A percentile compares a stretch with the other conserved stretches of the same genome.
Evolutionary conservation across 139 green algal genomes (phyloP).

Genomic region (Chlorella vulgaris): DNA sequence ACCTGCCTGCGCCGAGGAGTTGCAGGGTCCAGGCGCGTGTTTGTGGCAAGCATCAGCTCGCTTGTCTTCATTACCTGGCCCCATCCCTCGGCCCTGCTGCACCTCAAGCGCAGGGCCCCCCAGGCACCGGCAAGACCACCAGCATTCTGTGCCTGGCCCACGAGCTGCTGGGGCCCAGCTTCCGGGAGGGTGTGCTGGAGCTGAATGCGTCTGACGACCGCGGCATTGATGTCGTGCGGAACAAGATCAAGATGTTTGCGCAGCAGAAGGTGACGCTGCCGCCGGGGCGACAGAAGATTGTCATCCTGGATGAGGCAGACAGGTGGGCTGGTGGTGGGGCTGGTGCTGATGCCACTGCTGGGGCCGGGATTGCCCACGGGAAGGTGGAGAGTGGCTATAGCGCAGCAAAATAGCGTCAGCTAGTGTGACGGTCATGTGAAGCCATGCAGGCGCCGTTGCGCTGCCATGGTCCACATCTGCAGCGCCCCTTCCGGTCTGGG

Average conservation of each 20-base stretch:
- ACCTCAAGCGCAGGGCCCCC: constrained; percentile 77
- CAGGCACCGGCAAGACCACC: constrained; percentile 98
- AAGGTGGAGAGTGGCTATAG: no score
- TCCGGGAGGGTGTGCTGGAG: constrained; percentile 94
- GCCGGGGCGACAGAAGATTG: constrained; percentile 92
- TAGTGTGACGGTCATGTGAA: no score
- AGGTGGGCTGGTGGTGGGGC: no score
- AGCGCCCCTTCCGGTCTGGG: no score
- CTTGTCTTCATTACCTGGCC: no score
- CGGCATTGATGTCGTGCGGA: constrained; percentile 98
- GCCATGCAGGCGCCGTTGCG: no score
- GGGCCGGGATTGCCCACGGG: no score
- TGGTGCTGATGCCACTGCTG: no score
- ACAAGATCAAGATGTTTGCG: constrained; percentile 99
- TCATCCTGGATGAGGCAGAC: constrained; percentile 99
- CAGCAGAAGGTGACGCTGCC: constrained; percentile 98
- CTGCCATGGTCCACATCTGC: no score
- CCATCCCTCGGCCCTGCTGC: background rate
- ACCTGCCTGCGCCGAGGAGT: background rate
- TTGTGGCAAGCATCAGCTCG: no score
- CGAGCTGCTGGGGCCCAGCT: constrained; percentile 84
- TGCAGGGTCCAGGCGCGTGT: background rate
- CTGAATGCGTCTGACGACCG: constrained; percentile 98
- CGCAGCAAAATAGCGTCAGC: no score
- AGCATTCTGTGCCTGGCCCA: constrained; percentile 90